Evolutionary conservation across 495 filamentous ascomycete species (phyloP).

Genomic region (Podospora pseudocomata): DNA sequence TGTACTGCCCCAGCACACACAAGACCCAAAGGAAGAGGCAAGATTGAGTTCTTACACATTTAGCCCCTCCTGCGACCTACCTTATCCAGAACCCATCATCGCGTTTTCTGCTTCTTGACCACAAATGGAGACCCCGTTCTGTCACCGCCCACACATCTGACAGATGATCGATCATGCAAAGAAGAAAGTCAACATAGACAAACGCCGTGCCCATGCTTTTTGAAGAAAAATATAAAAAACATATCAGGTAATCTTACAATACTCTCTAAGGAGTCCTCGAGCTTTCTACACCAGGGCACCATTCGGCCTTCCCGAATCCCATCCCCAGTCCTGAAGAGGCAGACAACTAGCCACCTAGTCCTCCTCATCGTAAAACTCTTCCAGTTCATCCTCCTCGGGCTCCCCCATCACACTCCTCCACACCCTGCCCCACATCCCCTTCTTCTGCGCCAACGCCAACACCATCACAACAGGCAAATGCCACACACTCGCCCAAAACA

Average conservation of each 20-base stretch:
- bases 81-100: background rate
- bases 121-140: background rate
- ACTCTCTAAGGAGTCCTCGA: background rate
- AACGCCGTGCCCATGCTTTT: background rate
- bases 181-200: background rate
- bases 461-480: conserved; percentile 89
- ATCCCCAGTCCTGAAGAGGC: no score
- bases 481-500: conserved; percentile 99
- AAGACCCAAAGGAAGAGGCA: background rate
- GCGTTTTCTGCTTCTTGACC: background rate
- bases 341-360: conserved; percentile 9
- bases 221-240: background rate
- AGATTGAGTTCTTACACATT: conserved; percentile 2
- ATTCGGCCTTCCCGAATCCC: background rate
- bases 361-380: conserved; percentile 36
- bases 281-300: background rate
- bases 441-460: conserved; percentile 89
- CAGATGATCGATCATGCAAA: background rate
- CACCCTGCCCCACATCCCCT: conserved; percentile 84
- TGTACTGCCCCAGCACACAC: background rate
- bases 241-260: conserved; percentile 1
- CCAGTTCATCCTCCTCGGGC: conserved; percentile 46
- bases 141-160: background rate
- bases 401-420: conserved; percentile 65
- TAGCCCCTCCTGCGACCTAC: background rate